phyloP scores from a whole-genome alignment of 1,284 basidiomycete species.

The Naganishia cerealis region DNA sequence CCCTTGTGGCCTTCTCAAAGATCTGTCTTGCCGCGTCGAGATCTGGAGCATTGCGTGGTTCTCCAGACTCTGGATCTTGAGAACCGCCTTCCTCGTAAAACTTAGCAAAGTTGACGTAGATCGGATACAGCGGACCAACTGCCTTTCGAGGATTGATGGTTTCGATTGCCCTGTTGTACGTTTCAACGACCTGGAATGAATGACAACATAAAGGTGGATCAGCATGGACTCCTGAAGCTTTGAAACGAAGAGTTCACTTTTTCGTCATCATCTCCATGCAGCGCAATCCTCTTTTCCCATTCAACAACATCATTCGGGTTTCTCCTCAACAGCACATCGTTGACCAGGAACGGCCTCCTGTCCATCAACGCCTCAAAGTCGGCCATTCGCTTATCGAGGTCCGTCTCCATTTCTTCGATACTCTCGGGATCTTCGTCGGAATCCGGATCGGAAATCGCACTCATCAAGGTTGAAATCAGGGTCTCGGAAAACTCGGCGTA shows the following conservation, averaged over 20 bases:
- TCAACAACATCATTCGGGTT: slow-evolving; percentile 99
- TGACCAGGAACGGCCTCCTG: slow-evolving; percentile 90
- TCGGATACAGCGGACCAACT: slow-evolving; percentile 82
- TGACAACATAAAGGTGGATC: neutral
- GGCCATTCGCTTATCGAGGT: slow-evolving; percentile 86
- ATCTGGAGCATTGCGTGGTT: slow-evolving; percentile 69
- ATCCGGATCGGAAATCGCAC: slow-evolving; percentile 64
- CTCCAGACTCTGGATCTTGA: slow-evolving; percentile 57
- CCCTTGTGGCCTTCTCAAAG: slow-evolving; percentile 84
- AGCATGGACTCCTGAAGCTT: neutral
- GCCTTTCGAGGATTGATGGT: slow-evolving; percentile 88
- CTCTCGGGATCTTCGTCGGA: slow-evolving; percentile 67
- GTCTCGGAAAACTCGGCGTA: slow-evolving; percentile 93
- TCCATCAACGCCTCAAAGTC: slow-evolving; percentile 95
- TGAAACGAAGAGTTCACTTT: slow-evolving; percentile 60
- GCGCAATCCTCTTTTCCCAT: slow-evolving; percentile 96
- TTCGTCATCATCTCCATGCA: slow-evolving; percentile 89
- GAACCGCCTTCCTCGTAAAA: slow-evolving; percentile 96
- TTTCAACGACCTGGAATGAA: slow-evolving; percentile 72
- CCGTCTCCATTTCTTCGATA: slow-evolving; percentile 72
- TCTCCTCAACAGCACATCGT: slow-evolving; percentile 87
- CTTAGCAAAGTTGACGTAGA: slow-evolving; percentile 94
- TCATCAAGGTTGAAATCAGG: slow-evolving; percentile 88
- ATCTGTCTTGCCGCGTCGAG: slow-evolving; percentile 85
- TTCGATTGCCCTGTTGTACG: slow-evolving; percentile 84